Conservation (phyloP, 1,284 basidiomycete species). For the Phylloporus gajari region DNA sequence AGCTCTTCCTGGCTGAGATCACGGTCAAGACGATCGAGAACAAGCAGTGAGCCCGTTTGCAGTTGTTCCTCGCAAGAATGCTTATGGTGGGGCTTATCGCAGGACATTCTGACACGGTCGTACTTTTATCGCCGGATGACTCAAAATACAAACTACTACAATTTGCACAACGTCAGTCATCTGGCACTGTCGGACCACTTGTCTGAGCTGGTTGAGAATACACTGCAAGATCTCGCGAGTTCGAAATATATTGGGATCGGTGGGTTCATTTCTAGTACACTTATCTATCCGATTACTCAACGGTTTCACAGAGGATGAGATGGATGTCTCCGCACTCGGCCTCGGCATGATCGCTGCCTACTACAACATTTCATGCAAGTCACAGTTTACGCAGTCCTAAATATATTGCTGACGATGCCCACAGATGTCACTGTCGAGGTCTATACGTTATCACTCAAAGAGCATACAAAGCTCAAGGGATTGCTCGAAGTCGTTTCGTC, state of each 20-base stretch:
- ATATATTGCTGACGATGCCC: neutral
- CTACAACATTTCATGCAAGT: conserved; percentile 88
- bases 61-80: neutral
- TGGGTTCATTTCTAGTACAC: conserved; percentile 47
- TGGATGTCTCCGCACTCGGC: conserved; percentile 92
- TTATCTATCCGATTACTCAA: conserved; percentile 18
- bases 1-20: conserved; percentile 84
- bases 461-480: conserved; percentile 97
- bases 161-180: conserved; percentile 92
- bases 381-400: neutral
- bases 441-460: conserved; percentile 95
- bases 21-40: conserved; percentile 99
- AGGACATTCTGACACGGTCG: conserved; percentile 95
- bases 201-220: conserved; percentile 95
- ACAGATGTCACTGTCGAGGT: conserved; percentile 95
- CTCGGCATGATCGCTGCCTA: conserved; percentile 97
- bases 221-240: conserved; percentile 88
- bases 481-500: conserved; percentile 96
- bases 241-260: conserved; percentile 96
- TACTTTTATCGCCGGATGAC: conserved; percentile 97
- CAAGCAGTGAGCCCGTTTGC: conserved; percentile 74
- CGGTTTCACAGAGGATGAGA: conserved; percentile 78
- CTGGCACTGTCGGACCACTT: conserved; percentile 94
- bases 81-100: neutral
- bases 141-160: conserved; percentile 96